Percentiles rank a stretch among this genome's conserved stretches.
Conservation (phyloP, 768 basidiomycete genomes). For the Termitomyces titanicus region DNA sequence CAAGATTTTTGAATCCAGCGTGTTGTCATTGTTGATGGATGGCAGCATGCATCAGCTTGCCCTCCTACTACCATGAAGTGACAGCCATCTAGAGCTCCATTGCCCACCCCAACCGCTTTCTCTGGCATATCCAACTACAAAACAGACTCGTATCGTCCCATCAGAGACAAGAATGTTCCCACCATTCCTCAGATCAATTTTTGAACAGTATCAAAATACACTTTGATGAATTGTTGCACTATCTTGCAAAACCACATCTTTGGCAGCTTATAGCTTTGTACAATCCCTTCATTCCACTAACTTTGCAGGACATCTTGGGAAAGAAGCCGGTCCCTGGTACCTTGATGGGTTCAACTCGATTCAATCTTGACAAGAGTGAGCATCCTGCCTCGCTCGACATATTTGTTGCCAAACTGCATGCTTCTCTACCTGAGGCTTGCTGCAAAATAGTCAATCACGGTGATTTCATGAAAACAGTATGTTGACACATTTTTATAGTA, state of each 20-base stretch:
- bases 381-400: no score
- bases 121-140: conserved; percentile 89
- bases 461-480: no score
- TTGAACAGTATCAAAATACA: conserved; percentile 60
- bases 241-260: conserved; percentile 40
- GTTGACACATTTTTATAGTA: no score
- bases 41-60: conserved; percentile 13
- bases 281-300: no score
- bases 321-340: no score
- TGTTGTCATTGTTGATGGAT: conserved; percentile 31
- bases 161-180: conserved; percentile 52
- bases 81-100: conserved; percentile 54
- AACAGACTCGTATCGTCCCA: conserved; percentile 70
- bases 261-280: no score
- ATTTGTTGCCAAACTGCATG: no score
- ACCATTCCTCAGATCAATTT: conserved; percentile 58
- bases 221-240: conserved; percentile 68
- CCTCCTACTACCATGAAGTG: conserved; percentile 50
- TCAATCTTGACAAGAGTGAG: no score
- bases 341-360: no score
- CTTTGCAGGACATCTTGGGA: no score
- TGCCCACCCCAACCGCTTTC: conserved; percentile 82
- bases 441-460: no score
- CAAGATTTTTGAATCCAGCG: conserved; percentile 18
- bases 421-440: no score